A percentile compares a stretch with the other conserved stretches of the same genome.
phyloP scores from a whole-genome alignment of 345 rosid genomes.

The Acer yangbiense region DNA sequence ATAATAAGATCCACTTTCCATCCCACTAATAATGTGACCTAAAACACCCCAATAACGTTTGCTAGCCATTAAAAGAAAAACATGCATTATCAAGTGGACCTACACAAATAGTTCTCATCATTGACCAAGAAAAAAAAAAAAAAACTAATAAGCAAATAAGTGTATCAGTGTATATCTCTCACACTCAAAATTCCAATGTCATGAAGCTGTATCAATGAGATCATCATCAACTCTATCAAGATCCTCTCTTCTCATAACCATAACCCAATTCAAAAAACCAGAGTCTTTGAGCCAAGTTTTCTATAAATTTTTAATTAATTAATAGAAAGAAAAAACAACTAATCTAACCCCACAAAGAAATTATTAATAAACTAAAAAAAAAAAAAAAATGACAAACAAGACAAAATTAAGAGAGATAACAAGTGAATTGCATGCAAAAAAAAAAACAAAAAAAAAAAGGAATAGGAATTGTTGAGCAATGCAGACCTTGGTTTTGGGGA shows the following conservation, averaged over 20 bases:
- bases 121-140: conserved; percentile 26
- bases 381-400: not conserved
- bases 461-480: too few relatives aligned
- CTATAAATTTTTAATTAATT: not conserved
- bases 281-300: conserved; percentile 8
- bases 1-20: conserved; percentile 19
- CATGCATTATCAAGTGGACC: conserved; percentile 23
- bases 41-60: conserved; percentile 12
- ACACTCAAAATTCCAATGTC: not conserved
- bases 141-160: not conserved
- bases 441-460: too few relatives aligned
- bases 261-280: conserved; percentile 8
- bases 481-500: conserved; percentile 89
- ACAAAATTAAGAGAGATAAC: not conserved
- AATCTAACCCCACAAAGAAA: not conserved
- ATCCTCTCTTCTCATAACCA: conserved; percentile 1
- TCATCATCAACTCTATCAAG: not conserved
- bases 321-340: not conserved
- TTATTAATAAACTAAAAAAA: not conserved
- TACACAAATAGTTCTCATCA: conserved; percentile 10
- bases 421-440: not conserved
- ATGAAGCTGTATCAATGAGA: not conserved
- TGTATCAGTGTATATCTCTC: too few relatives aligned
- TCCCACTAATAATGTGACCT: conserved; percentile 16
- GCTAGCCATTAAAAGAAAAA: conserved; percentile 5